Evolutionary conservation across 345 rosid species (phyloP), one percentile per base, ranked within the genome.

Genomic region (Arabis alpina): DNA sequence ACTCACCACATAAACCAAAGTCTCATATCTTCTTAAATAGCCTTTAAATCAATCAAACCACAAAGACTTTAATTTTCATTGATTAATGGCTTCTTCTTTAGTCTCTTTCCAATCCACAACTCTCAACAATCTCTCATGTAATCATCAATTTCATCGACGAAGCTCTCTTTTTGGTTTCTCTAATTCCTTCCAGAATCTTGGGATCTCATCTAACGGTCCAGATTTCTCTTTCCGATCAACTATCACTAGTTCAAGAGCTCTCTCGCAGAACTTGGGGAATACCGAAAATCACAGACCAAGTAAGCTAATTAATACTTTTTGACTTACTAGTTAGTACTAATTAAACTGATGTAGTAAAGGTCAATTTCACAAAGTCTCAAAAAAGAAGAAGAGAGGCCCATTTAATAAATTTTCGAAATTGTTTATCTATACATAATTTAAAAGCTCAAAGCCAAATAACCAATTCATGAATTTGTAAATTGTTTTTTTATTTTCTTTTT

Each of bases 131-230:
- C 15, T 62, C 70, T 68, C 5, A 27, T 19, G 5, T 10, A 68
- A n/a, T 41, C 52, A 54, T 5, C 53, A 13, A 10, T 23, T 32
- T 62, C 70, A 27, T 4, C 74, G 24, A 16, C 70, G 24, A 16
- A 75, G 37, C 27, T 61, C 78, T 47, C 74, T 61, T 68, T 45
- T 39, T 4, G 19, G 60, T 54, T 68, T 75, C 70, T 62, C 54
- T 19, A 75, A 16, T 40, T 55, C 79, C 25, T 68, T 40, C 5
- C 48, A 61, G 14, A 62, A 37, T 47, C 57, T 61, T 55, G 74
- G 64, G 16, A 48, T 75, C 40, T 62, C 79, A 61, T 61, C 79
- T 8, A 68, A 54, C 32, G 60, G 65, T 75, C 70, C 30, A 61
- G 25, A 6, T 37, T 45, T 53, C 68, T 52, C 78, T 63, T 53